Percentiles rank a stretch among this genome's conserved stretches.
Evolutionary conservation across 495 filamentous ascomycete genomes (phyloP).

Genomic region (Cercophora sp.): DNA sequence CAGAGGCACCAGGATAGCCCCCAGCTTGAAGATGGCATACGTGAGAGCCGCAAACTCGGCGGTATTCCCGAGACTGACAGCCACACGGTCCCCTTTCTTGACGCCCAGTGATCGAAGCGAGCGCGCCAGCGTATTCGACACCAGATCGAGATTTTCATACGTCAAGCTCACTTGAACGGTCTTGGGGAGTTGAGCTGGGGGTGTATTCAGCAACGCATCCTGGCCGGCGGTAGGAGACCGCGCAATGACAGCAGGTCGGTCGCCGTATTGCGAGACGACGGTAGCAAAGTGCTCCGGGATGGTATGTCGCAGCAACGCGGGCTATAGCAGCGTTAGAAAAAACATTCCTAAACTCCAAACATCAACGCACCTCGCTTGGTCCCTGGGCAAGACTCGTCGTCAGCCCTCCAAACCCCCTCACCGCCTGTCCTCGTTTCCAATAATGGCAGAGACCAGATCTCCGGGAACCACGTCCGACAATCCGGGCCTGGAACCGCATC

Average conservation of each 20-base stretch:
- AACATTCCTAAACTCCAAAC: neutral
- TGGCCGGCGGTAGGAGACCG: conserved; percentile 29
- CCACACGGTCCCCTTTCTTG: conserved; percentile 78
- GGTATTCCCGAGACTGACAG: conserved; percentile 80
- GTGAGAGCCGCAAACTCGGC: conserved; percentile 76
- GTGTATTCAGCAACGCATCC: conserved; percentile 12
- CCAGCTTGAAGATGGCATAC: conserved; percentile 90
- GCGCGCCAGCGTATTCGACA: conserved; percentile 72
- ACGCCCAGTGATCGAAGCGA: conserved; percentile 73
- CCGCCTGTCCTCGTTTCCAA: neutral
- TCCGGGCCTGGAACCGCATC: neutral
- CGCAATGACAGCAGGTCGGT: conserved; percentile 58
- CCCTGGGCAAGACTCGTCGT: conserved; percentile 20
- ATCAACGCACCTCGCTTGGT: conserved; percentile 19
- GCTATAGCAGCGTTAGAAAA: conserved; percentile 6
- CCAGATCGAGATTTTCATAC: conserved; percentile 68
- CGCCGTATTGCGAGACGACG: conserved; percentile 67
- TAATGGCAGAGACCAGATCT: no score
- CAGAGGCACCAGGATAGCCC: conserved; percentile 84
- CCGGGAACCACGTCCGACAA: neutral
- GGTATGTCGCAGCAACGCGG: conserved; percentile 43
- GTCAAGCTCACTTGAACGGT: conserved; percentile 53
- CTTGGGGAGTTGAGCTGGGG: conserved; percentile 8
- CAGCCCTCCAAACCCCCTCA: conserved; percentile 12
- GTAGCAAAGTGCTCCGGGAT: conserved; percentile 76